phyloP scores from a whole-genome alignment of 306 rosid genomes.

The Lithocarpus polystachyus region DNA sequence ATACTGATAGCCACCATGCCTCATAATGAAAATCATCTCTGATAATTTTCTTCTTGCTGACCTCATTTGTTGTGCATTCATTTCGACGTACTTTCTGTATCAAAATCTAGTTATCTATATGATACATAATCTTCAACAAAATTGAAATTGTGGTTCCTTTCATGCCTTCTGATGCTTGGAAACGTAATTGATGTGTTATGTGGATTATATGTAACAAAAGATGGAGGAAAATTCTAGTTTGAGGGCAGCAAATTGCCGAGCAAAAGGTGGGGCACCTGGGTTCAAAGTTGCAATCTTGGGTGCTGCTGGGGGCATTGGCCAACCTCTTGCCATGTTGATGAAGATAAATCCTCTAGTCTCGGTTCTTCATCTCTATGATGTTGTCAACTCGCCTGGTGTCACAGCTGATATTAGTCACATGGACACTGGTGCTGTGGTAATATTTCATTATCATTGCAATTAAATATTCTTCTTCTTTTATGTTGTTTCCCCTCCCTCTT shows the following conservation, averaged over 20 bases:
- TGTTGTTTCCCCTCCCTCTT: not conserved
- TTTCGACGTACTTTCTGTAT: too few species aligned
- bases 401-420: constrained; percentile 95
- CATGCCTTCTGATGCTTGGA: too few species aligned
- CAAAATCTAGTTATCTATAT: too few species aligned
- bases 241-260: constrained; percentile 59
- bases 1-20: too few species aligned
- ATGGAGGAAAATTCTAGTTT: constrained; percentile 42
- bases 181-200: too few species aligned
- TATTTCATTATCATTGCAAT: too few species aligned
- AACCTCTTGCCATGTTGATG: constrained; percentile 81
- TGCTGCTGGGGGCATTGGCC: constrained; percentile 98
- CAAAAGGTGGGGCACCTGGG: constrained; percentile 88
- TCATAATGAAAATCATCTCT: too few species aligned
- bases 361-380: constrained; percentile 95
- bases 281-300: constrained; percentile 91
- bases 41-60: too few species aligned
- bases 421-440: constrained; percentile 98
- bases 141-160: too few species aligned
- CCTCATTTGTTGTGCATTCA: too few species aligned
- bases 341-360: constrained; percentile 94
- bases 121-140: too few species aligned
- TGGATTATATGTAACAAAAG: constrained; percentile 16
- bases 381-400: constrained; percentile 91
- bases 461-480: not conserved